Evolutionary conservation across 805 yeast species (phyloP), one percentile per base, ranked within the genome.

Genomic region (Saccharomyces eubayanus): DNA sequence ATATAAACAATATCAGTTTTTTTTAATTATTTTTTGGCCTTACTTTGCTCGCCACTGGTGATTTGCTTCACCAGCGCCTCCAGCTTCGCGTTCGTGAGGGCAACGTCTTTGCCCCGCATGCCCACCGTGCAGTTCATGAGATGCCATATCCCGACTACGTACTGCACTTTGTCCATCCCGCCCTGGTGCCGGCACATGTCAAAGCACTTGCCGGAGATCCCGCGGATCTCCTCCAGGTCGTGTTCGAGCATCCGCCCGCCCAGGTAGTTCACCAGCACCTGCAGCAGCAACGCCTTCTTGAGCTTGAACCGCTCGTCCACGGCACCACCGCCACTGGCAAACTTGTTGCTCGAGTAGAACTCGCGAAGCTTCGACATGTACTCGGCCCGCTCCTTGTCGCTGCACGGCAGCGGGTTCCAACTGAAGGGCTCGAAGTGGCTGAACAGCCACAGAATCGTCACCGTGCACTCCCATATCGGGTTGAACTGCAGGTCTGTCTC

Each of bases 381-480:
- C 20, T n/a, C 31, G 21, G 54, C 58, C 52, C 53, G 60, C 31
- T 61, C 60, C 4, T 56, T 62, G 28, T 66, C 67, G 10, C 53
- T 59, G n/a, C 62, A 56, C 2, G 70, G 65, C 49, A 67, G 52
- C 10, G 70, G 65, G 36, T 56, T 57, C 27, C 55, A 54, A 1
- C 67, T 64, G 46, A 69, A 69, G 0, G 71, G 70, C 28, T 69
- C 68, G 36, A 67, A 63, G 55, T 64, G 70, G 2, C 67, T 50
- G 40, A 62, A 58, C 9, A 67, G 56, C 68, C 71, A 66, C 5
- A 66, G 21, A n/a, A 69, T 50, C 2, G 60, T 55, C 21, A 59
- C 49, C 0, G 68, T 63, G 52, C 70, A 62, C 21, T 61, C 64
- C 68, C 68, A 67, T 28, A 62, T 55, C 14, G 56, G 49, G 48